Base-by-base conservation (phyloP, 2,329 filamentous ascomycete genomes). In the Arthrobotrys sinensis region DNA sequence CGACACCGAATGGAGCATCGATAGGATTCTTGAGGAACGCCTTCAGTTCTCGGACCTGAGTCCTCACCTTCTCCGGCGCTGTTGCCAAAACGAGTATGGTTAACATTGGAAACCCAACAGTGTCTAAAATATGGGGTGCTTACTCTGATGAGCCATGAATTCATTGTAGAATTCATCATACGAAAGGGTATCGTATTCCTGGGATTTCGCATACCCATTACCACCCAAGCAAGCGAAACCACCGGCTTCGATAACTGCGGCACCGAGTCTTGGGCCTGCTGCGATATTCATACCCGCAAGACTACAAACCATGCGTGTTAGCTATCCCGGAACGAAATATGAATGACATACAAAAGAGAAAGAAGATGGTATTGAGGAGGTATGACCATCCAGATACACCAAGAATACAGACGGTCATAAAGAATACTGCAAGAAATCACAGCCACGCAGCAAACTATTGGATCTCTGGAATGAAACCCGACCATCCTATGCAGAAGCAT, bases 41-140 rank as follows among this genome's bases (percentile, higher is more conserved):
- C 86, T 97, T 97, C 82, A 97, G 90, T 84, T 97, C 94, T 80
- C 90, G 89, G 81, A 98, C 90, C 86, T 96, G 96, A 80, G 89
- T 87, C 81, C 91, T 91, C 28, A 96, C 73, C 19, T 71, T 77
- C 24, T 77, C 73, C 1, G 73, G 73, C 8, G 73, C 73, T 77
- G 16, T 32, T 8, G 14, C 2, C 7, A n/a, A 34, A 43, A 6
- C 16, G 2, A 89, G 94, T 92, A 82, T 0, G 92, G 80, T 89
- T 94, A 81, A 93, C 92, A 69, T 92, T 92, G 0, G 97, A 89
- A 0, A 93, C 93, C 79, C 4, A 16, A 93, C 93, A 0, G 93
- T 92, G 83, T 96, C 96, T 83, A 92, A 95, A 38, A 96, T 93
- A 1, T 11, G n/a, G 12, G 5, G 38, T 24, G 46, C 66, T 52